These are phyloP conservation scores for Platanthera zijinensis DNA, from an alignment of 106 monocot species.

Conservation along the genomic window DNA sequence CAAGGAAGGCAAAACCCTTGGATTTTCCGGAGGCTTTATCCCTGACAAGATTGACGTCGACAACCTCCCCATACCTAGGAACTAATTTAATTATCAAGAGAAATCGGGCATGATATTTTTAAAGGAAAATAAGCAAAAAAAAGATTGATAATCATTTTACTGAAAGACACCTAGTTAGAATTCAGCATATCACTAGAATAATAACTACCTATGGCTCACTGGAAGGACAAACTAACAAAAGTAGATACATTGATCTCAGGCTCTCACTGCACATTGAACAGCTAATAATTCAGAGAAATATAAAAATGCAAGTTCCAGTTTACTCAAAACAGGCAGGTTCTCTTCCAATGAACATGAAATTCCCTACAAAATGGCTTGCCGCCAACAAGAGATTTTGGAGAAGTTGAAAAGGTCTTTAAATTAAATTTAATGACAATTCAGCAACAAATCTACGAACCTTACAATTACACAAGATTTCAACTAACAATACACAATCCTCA, in stretches of 20 bases:
- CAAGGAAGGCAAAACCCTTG: constrained; percentile 87
- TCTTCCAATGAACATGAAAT: background rate
- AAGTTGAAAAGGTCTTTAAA: background rate
- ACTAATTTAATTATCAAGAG: background rate
- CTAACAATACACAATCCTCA: background rate
- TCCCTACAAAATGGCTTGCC: background rate
- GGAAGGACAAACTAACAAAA: background rate
- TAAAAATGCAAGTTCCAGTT: background rate
- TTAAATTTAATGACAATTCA: background rate
- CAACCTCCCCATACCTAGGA: constrained; percentile 83
- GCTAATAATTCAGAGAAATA: background rate
- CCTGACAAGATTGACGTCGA: constrained; percentile 94
- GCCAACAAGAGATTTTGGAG: background rate
- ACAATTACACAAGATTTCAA: background rate
- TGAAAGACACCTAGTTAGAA: background rate
- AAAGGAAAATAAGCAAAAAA: background rate
- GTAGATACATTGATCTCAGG: background rate
- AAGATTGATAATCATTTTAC: background rate
- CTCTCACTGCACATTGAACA: background rate
- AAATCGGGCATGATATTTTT: background rate
- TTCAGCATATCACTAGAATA: background rate
- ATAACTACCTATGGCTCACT: background rate
- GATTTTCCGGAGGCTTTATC: constrained; percentile 89
- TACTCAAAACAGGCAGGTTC: background rate
- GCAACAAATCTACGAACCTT: background rate